Percentiles rank a stretch among this genome's conserved stretches.
These are phyloP conservation scores for Mortierella sp. DNA, from an alignment of 371 early-diverging fungal genomes.

Conservation along the genomic window DNA sequence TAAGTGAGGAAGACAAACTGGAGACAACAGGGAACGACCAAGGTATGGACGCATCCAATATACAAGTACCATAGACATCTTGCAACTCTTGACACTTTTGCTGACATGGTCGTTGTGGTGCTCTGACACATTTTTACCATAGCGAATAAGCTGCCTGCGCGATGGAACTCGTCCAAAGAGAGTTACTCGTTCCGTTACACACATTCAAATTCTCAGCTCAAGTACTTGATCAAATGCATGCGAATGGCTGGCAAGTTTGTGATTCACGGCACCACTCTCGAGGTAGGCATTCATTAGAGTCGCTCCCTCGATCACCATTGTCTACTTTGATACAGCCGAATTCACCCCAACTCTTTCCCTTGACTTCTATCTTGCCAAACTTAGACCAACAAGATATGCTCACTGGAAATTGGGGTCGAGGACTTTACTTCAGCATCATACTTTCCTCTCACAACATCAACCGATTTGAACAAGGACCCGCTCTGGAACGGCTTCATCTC, in stretches of 20 bases:
- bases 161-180: constrained; percentile 68
- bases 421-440: constrained; percentile 68
- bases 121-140: constrained; percentile 12
- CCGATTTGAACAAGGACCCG: constrained; percentile 56
- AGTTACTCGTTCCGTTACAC: constrained; percentile 75
- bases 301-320: background rate
- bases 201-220: constrained; percentile 76
- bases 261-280: constrained; percentile 74
- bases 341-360: background rate
- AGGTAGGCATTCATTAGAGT: constrained; percentile 34
- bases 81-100: too few relatives aligned
- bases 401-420: constrained; percentile 61
- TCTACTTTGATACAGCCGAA: background rate
- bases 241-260: constrained; percentile 70
- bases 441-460: constrained; percentile 61
- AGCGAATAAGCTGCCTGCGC: constrained; percentile 55
- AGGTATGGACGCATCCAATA: constrained; percentile 7
- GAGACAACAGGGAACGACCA: constrained; percentile 38
- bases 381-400: constrained; percentile 71
- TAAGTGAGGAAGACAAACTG: constrained; percentile 70
- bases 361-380: background rate
- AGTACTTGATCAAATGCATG: constrained; percentile 77
- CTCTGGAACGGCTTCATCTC: constrained; percentile 71
- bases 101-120: too few relatives aligned
- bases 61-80: background rate